Conservation (phyloP, 2,329 filamentous ascomycete genomes). For the Talaromyces albobiverticillius region DNA sequence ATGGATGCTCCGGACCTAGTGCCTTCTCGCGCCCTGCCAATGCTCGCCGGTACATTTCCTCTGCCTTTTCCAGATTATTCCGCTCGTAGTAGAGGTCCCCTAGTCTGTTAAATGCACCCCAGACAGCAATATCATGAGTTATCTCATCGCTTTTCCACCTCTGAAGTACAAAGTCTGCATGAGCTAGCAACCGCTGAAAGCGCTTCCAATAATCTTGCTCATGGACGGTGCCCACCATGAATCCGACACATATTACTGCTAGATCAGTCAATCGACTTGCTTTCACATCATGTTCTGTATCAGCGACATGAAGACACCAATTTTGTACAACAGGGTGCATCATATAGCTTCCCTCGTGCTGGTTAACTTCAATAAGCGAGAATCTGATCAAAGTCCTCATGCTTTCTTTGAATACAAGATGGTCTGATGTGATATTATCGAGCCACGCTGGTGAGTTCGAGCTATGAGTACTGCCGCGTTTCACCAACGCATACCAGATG, state of each 20-base stretch:
- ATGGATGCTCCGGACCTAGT: constrained; percentile 12
- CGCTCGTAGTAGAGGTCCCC: constrained; percentile 16
- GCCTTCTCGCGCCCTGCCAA: background rate
- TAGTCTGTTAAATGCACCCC: background rate
- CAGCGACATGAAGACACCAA: constrained; percentile 19
- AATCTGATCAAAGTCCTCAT: constrained; percentile 23
- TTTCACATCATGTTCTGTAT: background rate
- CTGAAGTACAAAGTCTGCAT: background rate
- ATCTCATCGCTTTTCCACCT: constrained; percentile 3
- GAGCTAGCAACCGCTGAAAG: background rate
- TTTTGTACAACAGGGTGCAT: constrained; percentile 28
- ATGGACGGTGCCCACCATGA: constrained; percentile 5
- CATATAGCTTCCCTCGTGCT: constrained; percentile 24
- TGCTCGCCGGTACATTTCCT: background rate
- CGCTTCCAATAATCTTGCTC: constrained; percentile 2
- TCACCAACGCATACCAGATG: constrained; percentile 46
- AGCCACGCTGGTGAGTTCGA: constrained; percentile 18
- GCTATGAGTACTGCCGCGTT: constrained; percentile 7
- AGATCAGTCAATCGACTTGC: constrained; percentile 14
- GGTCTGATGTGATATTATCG: constrained; percentile 8
- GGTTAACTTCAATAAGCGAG: constrained; percentile 25
- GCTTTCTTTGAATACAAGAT: constrained; percentile 20
- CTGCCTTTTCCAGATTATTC: background rate
- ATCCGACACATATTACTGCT: constrained; percentile 19
- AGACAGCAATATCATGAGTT: background rate